Percentiles rank a stretch among this genome's conserved stretches.
Conservation (phyloP, 2,329 filamentous ascomycete genomes). For the Zymoseptoria pseudotritici region DNA sequence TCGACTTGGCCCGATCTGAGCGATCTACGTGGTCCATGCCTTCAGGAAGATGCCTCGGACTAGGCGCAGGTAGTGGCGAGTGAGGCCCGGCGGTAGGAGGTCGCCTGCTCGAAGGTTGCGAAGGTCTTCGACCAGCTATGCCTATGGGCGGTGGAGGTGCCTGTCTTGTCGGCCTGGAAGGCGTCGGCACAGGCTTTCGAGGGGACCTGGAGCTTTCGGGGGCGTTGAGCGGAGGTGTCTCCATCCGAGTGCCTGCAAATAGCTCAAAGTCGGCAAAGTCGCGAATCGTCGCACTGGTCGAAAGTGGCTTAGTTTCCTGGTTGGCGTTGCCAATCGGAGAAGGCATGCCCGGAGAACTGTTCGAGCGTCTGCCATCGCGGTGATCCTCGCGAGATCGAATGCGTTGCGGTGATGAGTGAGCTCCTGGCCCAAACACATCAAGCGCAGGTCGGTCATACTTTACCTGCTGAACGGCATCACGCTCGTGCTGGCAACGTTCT, state of each 20-base stretch:
- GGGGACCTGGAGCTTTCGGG: slow-evolving; percentile 8
- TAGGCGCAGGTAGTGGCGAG: slow-evolving; percentile 19
- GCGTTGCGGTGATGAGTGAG: slow-evolving; percentile 1
- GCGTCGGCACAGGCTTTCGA: slow-evolving; percentile 21
- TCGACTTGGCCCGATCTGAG: slow-evolving; percentile 42
- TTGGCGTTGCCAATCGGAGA: slow-evolving; percentile 1
- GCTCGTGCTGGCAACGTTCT: slow-evolving; percentile 19
- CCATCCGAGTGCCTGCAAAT: slow-evolving; percentile 17
- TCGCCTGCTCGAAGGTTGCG: slow-evolving; percentile 11
- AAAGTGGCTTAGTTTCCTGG: neutral
- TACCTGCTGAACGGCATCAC: neutral
- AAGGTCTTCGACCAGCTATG: slow-evolving; percentile 13
- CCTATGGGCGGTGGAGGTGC: slow-evolving; percentile 28
- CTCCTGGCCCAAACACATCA: slow-evolving; percentile 10
- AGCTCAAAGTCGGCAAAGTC: slow-evolving; percentile 22
- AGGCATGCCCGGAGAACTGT: slow-evolving; percentile 20
- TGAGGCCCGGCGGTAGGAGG: slow-evolving; percentile 11
- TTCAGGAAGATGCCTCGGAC: slow-evolving; percentile 19
- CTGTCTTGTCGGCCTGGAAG: slow-evolving; percentile 23
- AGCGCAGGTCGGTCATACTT: slow-evolving; percentile 3
- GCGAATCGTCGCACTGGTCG: slow-evolving; percentile 18
- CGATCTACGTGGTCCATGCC: slow-evolving; percentile 24
- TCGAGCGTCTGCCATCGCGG: slow-evolving; percentile 8
- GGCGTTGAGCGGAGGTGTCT: slow-evolving; percentile 12
- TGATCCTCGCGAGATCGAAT: slow-evolving; percentile 1